Evolutionary conservation across 202 grass and related monocot species (phyloP).

Genomic region (Panicum hallii): DNA sequence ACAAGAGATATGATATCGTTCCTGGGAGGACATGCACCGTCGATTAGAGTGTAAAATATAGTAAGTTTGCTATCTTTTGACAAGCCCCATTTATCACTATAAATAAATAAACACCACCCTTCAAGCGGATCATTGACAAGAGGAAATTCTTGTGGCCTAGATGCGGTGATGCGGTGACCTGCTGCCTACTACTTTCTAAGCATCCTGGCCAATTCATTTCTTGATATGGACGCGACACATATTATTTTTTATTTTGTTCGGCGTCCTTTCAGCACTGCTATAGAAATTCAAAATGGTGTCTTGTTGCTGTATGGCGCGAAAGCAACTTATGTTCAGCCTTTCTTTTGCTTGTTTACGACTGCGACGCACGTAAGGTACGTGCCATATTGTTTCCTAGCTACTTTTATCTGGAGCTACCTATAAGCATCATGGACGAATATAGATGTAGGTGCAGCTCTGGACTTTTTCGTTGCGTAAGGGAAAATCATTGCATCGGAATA

Average conservation of each 20-base stretch:
- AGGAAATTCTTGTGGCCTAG: not conserved
- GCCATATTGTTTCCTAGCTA: not conserved
- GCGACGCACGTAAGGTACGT: not conserved
- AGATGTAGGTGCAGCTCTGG: too few species aligned
- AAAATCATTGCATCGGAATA: too few species aligned
- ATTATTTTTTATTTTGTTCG: not conserved
- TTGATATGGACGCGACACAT: not conserved
- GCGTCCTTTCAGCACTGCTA: not conserved
- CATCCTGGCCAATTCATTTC: slow-evolving; percentile 9
- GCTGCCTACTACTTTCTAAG: slow-evolving; percentile 13
- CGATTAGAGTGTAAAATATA: slow-evolving; percentile 18
- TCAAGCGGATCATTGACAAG: not conserved
- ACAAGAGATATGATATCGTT: slow-evolving; percentile 43
- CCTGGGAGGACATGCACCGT: not conserved
- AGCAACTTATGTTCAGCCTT: slow-evolving; percentile 30
- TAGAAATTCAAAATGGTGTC: not conserved
- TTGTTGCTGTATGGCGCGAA: not conserved
- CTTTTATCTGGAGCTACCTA: not conserved
- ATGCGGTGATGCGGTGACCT: not conserved
- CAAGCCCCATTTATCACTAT: not conserved
- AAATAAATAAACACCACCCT: not conserved
- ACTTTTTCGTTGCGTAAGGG: too few species aligned
- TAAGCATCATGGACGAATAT: not conserved
- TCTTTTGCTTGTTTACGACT: not conserved
- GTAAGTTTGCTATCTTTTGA: not conserved